Evolutionary conservation across 495 filamentous ascomycete species (phyloP).

Genomic region (Neurospora cerealis): DNA sequence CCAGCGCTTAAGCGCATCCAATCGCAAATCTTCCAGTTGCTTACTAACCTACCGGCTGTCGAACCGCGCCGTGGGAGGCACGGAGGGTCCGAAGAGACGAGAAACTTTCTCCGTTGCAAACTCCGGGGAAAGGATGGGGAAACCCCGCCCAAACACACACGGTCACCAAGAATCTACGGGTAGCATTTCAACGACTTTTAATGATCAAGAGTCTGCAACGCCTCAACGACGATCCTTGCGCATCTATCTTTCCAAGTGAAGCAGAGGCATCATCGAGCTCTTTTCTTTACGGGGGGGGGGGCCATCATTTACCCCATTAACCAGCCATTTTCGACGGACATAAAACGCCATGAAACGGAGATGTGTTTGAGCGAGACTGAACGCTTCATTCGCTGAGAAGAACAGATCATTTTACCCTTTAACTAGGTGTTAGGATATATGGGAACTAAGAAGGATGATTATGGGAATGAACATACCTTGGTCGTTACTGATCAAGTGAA

Average conservation of each 20-base stretch:
- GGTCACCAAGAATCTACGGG: not conserved
- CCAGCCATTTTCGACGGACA: not conserved
- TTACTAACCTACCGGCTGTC: not conserved
- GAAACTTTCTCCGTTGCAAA: not conserved
- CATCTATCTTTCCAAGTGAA: not conserved
- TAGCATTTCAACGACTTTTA: not conserved
- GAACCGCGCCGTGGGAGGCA: not conserved
- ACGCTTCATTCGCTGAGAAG: not conserved
- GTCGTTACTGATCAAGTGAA: not conserved
- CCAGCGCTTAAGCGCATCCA: constrained; percentile 15
- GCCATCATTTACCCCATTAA: not conserved
- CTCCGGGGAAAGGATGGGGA: not conserved
- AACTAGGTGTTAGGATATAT: not conserved
- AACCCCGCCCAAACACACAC: not conserved
- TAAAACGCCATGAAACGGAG: not conserved
- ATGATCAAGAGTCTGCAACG: not conserved
- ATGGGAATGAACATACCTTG: not conserved
- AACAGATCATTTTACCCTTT: not conserved
- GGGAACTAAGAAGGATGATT: not conserved
- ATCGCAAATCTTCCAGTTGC: not conserved
- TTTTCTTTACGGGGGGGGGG: not conserved
- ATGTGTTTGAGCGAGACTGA: not conserved
- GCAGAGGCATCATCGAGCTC: not conserved
- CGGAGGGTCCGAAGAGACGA: not conserved
- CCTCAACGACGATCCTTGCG: not conserved